Conservation (phyloP, 257 asterid genomes). For the Primulina huaijiensis region DNA sequence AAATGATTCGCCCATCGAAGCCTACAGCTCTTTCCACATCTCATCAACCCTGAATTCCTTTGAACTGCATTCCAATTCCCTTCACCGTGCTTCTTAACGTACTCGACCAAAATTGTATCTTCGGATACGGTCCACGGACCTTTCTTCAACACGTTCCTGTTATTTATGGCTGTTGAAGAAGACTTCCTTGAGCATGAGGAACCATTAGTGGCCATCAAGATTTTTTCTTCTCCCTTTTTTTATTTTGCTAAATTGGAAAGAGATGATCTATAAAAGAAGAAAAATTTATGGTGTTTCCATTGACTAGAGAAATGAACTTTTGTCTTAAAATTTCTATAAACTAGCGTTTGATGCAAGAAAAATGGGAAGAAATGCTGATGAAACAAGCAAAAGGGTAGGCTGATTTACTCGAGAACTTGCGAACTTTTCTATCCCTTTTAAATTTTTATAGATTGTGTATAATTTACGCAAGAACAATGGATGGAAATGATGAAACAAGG, state of each 20-base stretch:
- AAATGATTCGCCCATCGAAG: conserved; percentile 57
- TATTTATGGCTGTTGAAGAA: conserved; percentile 5
- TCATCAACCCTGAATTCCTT: conserved; percentile 55
- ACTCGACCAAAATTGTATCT: conserved; percentile 50
- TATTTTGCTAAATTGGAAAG: background rate
- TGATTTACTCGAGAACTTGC: background rate
- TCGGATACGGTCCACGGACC: conserved; percentile 77
- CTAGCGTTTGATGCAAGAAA: background rate
- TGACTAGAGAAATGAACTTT: background rate
- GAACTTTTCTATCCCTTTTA: background rate
- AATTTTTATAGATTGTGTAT: background rate
- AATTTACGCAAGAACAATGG: background rate
- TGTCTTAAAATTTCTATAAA: background rate
- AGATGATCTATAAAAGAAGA: background rate
- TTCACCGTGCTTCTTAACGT: conserved; percentile 60
- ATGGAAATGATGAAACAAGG: background rate
- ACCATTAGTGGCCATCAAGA: conserved; percentile 50
- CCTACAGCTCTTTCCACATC: conserved; percentile 63
- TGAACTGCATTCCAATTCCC: conserved; percentile 82
- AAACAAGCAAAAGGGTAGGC: background rate
- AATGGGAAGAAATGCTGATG: background rate
- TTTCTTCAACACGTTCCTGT: conserved; percentile 40
- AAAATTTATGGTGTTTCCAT: background rate
- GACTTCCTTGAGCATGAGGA: conserved; percentile 28
- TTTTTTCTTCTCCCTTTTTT: background rate